Percentiles rank a stretch among this genome's conserved stretches.
Conservation (phyloP, 768 basidiomycete genomes). For the Suillus lakei region DNA sequence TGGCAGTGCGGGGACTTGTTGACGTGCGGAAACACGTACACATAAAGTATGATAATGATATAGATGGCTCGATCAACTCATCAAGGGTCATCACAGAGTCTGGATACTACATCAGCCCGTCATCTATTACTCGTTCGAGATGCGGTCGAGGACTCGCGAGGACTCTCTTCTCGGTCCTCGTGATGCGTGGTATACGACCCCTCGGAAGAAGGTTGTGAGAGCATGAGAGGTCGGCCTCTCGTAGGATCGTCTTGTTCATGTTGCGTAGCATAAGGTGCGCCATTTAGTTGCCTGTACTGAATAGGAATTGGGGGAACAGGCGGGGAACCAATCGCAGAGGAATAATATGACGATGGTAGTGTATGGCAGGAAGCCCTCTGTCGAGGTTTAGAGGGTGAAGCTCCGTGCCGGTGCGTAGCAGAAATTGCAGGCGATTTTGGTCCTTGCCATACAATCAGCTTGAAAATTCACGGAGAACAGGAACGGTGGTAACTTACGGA, state of each 20-base stretch:
- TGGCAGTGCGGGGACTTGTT: neutral
- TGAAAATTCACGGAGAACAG: neutral
- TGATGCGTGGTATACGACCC: neutral
- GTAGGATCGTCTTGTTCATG: constrained; percentile 1
- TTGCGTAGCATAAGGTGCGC: constrained; percentile 3
- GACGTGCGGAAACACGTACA: neutral
- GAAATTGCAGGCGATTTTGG: neutral
- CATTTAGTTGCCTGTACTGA: constrained; percentile 6
- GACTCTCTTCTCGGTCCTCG: neutral
- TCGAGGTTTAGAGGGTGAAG: constrained; percentile 5
- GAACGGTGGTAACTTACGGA: constrained; percentile 10
- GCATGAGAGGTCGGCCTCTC: neutral
- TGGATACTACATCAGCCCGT: neutral
- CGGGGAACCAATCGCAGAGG: constrained; percentile 16
- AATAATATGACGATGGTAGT: neutral
- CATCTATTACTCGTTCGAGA: neutral
- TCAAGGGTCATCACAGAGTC: neutral
- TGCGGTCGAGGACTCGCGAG: neutral
- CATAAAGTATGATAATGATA: neutral
- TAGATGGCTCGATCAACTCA: neutral
- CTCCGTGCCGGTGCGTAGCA: neutral
- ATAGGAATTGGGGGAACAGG: constrained; percentile 28
- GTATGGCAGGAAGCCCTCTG: neutral
- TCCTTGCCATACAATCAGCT: constrained; percentile 10
- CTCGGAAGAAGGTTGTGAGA: no score